Evolutionary conservation across 208 protist species (phyloP).

Genomic region (Herpetomonas muscarum): DNA sequence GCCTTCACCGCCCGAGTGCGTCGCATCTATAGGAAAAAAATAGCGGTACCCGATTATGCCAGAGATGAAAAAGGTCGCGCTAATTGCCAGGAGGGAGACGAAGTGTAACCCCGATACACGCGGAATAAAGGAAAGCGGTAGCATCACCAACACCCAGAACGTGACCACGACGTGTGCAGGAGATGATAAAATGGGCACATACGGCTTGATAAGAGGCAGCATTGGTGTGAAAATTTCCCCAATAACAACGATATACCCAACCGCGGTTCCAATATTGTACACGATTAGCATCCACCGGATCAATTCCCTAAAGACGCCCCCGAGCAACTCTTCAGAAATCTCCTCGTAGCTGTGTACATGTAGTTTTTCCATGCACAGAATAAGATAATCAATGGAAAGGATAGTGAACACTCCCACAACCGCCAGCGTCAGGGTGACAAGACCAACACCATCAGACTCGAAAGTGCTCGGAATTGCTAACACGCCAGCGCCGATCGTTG

Average conservation of each 20-base stretch:
- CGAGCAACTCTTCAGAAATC: slow-evolving; percentile 47
- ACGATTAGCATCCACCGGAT: slow-evolving; percentile 70
- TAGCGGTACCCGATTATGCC: slow-evolving; percentile 58
- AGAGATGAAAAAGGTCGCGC: slow-evolving; percentile 50
- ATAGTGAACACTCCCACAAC: slow-evolving; percentile 44
- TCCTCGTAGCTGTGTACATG: slow-evolving; percentile 55
- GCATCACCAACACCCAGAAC: slow-evolving; percentile 45
- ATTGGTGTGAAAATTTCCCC: slow-evolving; percentile 49
- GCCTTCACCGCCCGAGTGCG: background rate
- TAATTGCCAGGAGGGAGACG: slow-evolving; percentile 45
- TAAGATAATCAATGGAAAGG: slow-evolving; percentile 57
- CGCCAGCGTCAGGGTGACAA: slow-evolving; percentile 28
- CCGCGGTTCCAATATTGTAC: slow-evolving; percentile 51
- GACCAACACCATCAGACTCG: slow-evolving; percentile 34
- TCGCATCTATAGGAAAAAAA: slow-evolving; percentile 26
- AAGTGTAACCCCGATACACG: slow-evolving; percentile 36
- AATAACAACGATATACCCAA: slow-evolving; percentile 66
- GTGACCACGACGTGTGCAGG: slow-evolving; percentile 29
- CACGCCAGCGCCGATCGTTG: slow-evolving; percentile 58
- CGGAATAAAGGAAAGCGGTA: slow-evolving; percentile 56
- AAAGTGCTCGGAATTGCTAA: slow-evolving; percentile 49
- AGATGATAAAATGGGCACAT: slow-evolving; percentile 40
- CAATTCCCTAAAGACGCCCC: slow-evolving; percentile 30
- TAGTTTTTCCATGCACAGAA: slow-evolving; percentile 48
- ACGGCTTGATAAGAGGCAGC: slow-evolving; percentile 36